phyloP scores from a whole-genome alignment of 1,284 basidiomycete species.

The Ganoderma sinense region DNA sequence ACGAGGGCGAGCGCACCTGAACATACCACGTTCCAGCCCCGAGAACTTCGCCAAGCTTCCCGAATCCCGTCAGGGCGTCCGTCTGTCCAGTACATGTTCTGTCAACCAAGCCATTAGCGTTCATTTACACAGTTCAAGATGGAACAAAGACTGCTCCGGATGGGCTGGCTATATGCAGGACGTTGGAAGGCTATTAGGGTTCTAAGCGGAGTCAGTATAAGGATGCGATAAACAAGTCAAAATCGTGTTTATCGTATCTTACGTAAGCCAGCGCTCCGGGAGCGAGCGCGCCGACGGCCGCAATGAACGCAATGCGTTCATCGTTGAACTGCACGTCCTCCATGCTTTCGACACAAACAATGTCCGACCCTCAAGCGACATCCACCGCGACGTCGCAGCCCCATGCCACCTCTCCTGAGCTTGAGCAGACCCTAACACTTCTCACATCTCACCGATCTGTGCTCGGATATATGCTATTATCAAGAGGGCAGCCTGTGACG shows the following conservation, averaged over 20 bases:
- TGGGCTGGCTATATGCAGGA: background rate
- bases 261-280: constrained; percentile 3
- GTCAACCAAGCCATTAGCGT: background rate
- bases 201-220: background rate
- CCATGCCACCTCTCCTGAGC: constrained; percentile 65
- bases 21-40: background rate
- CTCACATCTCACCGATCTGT: constrained; percentile 87
- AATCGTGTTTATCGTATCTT: background rate
- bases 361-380: constrained; percentile 24
- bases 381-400: constrained; percentile 21
- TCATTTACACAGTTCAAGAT: background rate
- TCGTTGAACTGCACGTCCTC: constrained; percentile 12
- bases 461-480: constrained; percentile 87
- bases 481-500: constrained; percentile 65
- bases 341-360: constrained; percentile 30
- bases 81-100: background rate
- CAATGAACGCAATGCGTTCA: background rate
- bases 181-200: background rate
- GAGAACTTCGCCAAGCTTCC: background rate
- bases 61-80: background rate
- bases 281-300: background rate
- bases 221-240: background rate
- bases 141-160: background rate
- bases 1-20: background rate
- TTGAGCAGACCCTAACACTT: constrained; percentile 80